Evolutionary conservation across 257 asterid species (phyloP).

Genomic region (Ehretia macrophylla): DNA sequence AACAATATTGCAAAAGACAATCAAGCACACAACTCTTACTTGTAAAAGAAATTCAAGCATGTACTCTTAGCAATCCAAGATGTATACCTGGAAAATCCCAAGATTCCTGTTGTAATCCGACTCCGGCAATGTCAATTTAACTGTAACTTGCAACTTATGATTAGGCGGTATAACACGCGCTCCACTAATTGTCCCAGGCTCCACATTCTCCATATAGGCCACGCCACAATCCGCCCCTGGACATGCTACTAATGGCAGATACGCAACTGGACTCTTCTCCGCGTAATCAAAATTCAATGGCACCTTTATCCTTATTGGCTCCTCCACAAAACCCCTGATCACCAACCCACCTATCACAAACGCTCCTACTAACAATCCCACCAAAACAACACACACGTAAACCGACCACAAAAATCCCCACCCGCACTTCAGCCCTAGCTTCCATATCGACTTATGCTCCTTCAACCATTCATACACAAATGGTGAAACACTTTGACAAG

Average conservation of each 20-base stretch:
- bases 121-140: constrained; percentile 68
- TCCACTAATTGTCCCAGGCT: constrained; percentile 26
- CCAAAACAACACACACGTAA: constrained; percentile 71
- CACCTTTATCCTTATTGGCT: constrained; percentile 60
- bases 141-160: constrained; percentile 69
- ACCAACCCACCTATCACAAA: constrained; percentile 68
- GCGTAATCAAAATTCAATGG: constrained; percentile 78
- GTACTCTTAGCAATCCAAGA: background rate
- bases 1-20: too few species aligned
- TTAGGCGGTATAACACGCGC: constrained; percentile 56
- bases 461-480: constrained; percentile 49
- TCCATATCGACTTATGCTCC: constrained; percentile 57
- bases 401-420: constrained; percentile 93
- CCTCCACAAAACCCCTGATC: constrained; percentile 55
- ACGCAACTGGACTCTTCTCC: constrained; percentile 74
- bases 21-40: too few species aligned
- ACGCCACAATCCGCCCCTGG: constrained; percentile 32
- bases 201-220: constrained; percentile 35
- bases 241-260: constrained; percentile 47
- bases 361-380: constrained; percentile 52
- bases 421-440: constrained; percentile 59
- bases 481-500: constrained; percentile 25
- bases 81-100: constrained; percentile 80
- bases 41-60: too few species aligned
- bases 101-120: constrained; percentile 83